Base-by-base conservation (phyloP, 306 rosid genomes). In the Cercis canadensis region DNA sequence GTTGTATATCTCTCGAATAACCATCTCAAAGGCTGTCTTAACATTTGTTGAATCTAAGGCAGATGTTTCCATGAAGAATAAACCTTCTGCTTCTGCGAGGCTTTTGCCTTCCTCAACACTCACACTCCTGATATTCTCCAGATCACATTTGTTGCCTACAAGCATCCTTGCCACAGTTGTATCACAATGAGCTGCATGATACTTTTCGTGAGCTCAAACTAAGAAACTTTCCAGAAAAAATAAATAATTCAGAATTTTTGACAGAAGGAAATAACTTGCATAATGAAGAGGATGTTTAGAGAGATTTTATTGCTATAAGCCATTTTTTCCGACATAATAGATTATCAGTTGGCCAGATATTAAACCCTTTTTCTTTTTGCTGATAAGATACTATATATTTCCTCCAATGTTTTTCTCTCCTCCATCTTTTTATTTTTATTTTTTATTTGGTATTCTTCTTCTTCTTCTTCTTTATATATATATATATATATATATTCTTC, bases 51-150 rank as follows among this genome's bases (percentile, higher is more conserved):
- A 83, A 46, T 92, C 97, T 24, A 92, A 69, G 21, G 98, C 98
- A 41, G 98, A 92, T 46, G 98, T 90, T 79, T 92, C 98, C 96
- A 92, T 88, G 93, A 90, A 92, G 80, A 88, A 92, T 77, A 92
- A 65, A 18, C 97, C 98, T 74, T 92, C 97, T 8, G 91, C 79
- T 84, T 92, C 98, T 1, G 98, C 97, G 43, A 92, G 87, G 67
- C 72, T 85, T 84, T 85, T 92, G 39, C 98, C 98, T 75, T 92
- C 98, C 55, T 92, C 98, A 2, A 92, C 62, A 51, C 89, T 87
- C 54, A 92, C 98, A 24, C 82, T 83, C 77, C 98, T 77, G 40
- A 90, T 90, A 66, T 87, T 85, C 62, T 90, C 97, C 81, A 92
- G 78, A 78, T 92, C 98, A 34, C 83, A 83, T 72, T 92, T 92